Base-by-base conservation (phyloP, 148 eudicot species). In the Vaccinium macrocarpon region DNA sequence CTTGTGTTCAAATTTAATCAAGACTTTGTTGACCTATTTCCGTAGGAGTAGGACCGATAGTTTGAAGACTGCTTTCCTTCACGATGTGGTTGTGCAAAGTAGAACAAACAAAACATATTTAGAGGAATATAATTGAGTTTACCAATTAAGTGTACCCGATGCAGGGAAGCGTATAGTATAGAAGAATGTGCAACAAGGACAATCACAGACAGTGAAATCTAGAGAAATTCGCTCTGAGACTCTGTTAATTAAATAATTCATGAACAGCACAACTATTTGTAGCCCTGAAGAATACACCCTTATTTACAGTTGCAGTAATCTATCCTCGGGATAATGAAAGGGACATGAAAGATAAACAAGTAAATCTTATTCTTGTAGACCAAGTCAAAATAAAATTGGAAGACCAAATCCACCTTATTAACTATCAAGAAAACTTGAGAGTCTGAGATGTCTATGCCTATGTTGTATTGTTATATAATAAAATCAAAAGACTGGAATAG, bases 171-270 rank as follows among this genome's bases (percentile, higher is more conserved):
- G 15, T 66, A 16, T 68, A 12, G 27, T 18, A 29, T 23, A 66
- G 72, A 10, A 27, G 73, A 68, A 68, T 68, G 73, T 68, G 73
- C 73, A 25, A 68, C 73, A 13, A 12, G 72, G 72, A 66, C 72
- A 25, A 66, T 66, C 38, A 25, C 16, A 66, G 27, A 66, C 35
- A 25, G 23, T 1, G 6, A 64, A 66, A 66, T 66, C 72, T 12
- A 66, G 72, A 66, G 72, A 66, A 66, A 25, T 27, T 61, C 29
- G 25, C 35, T 66, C 16, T 66, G 12, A 66, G 35, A 25, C 72
- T 64, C 12, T 4, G 13, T 68, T 29, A 68, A 68, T 68, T 68
- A 38, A 27, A 68, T 68, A 11, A 68, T 68, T 29, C 57, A 68
- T 68, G 13, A 27, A 68, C 38, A 68, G 13, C 73, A 68, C 38